Evolutionary conservation across 2,329 filamentous ascomycete genomes (phyloP).

Genomic region (Fusarium euwallaceae): DNA sequence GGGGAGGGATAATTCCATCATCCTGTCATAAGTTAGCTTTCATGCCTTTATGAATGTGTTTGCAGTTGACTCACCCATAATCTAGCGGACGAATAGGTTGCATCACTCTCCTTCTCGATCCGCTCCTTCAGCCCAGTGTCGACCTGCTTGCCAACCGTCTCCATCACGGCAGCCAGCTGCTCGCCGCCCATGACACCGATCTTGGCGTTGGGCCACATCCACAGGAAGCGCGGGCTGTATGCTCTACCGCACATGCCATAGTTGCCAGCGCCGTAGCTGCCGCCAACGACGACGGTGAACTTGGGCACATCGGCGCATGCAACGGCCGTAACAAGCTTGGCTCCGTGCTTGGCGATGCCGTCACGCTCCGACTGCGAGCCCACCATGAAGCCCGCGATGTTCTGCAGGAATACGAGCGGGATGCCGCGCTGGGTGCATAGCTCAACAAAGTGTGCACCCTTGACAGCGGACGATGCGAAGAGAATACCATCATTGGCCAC

Average conservation of each 20-base stretch:
- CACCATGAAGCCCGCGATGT: conserved; percentile 99
- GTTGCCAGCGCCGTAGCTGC: conserved; percentile 93
- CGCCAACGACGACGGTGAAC: conserved; percentile 96
- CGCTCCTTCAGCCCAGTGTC: conserved; percentile 85
- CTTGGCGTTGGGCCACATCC: conserved; percentile 98
- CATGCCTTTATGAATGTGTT: not conserved
- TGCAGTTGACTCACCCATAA: conserved; percentile 76
- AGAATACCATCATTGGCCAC: conserved; percentile 97
- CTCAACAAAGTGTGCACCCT: conserved; percentile 97
- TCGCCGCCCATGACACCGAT: conserved; percentile 97
- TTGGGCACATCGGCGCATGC: conserved; percentile 95
- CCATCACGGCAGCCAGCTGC: conserved; percentile 93
- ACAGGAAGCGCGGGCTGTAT: conserved; percentile 90
- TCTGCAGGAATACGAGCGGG: conserved; percentile 93
- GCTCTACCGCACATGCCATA: conserved; percentile 98
- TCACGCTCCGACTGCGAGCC: conserved; percentile 91
- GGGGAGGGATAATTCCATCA: conserved; percentile 83
- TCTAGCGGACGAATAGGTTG: conserved; percentile 87
- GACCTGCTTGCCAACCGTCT: conserved; percentile 86
- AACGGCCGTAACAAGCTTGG: conserved; percentile 95
- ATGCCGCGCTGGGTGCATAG: conserved; percentile 91
- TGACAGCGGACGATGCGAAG: conserved; percentile 88
- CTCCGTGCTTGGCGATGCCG: conserved; percentile 97
- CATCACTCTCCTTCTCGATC: conserved; percentile 92
- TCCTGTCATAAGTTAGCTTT: conserved; percentile 62